Evolutionary conservation across 1,139 yeast genomes (phyloP).

Genomic region (Taphrina populina): DNA sequence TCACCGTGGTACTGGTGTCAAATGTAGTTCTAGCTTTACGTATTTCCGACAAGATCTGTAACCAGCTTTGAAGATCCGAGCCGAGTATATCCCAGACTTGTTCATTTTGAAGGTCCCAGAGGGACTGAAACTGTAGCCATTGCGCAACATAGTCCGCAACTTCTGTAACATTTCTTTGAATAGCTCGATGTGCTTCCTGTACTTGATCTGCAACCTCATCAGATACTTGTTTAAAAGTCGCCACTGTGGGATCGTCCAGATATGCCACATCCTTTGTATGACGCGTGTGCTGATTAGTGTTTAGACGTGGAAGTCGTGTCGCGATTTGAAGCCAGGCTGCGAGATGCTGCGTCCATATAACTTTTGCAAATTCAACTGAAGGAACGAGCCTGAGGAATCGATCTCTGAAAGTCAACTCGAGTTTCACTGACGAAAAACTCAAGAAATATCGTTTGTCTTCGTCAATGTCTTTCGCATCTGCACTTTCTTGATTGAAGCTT

Average conservation of each 20-base stretch:
- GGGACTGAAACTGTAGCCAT: conserved; percentile 60
- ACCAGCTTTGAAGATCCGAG: conserved; percentile 52
- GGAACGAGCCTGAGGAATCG: conserved; percentile 52
- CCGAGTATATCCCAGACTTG: conserved; percentile 46
- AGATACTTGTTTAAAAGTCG: no score
- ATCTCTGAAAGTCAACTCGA: conserved; percentile 50
- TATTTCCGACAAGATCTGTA: conserved; percentile 51
- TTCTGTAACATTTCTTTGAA: not conserved
- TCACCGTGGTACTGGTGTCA: conserved; percentile 53
- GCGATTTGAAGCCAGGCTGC: conserved; percentile 43
- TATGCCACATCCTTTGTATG: no score
- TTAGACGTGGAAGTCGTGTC: conserved; percentile 41
- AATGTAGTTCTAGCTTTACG: conserved; percentile 53
- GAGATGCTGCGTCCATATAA: conserved; percentile 43
- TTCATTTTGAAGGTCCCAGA: conserved; percentile 58
- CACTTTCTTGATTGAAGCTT: conserved; percentile 38
- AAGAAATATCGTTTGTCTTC: not conserved
- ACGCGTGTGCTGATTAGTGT: no score
- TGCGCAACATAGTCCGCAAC: conserved; percentile 46
- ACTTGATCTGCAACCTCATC: not conserved
- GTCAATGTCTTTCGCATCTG: not conserved
- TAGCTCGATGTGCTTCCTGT: not conserved
- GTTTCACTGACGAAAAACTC: conserved; percentile 39
- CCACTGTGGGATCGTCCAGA: no score
- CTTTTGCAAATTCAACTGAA: conserved; percentile 47